Evolutionary conservation across 257 asterid species (phyloP), one percentile per base, ranked within the genome.

Genomic region (Nicotiana sylvestris): DNA sequence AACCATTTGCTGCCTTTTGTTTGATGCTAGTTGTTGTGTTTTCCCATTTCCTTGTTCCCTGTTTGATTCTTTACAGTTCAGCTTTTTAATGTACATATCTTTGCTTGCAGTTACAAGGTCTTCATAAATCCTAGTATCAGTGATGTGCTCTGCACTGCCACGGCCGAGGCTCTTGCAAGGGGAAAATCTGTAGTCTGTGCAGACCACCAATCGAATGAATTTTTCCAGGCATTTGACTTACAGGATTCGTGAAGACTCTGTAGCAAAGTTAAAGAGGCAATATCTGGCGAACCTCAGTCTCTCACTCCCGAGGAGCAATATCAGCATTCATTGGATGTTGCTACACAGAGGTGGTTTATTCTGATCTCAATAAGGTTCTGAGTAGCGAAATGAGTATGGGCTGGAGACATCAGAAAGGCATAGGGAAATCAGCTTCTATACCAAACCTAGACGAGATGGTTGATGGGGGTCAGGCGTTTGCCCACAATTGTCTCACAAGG

Each of bases 161-260:
- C 98, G 56, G 96, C 97, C 0, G 98, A 96, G 90, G 98, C 98
- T 78, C 97, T 96, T 18, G 97, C 98, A 9, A 96, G 92, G 98
- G 96, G 98, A 7, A 96, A 94, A 83, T 89, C 91, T 13, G 98
- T 5, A 37, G 43, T 1, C 1, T 37, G 43, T 37, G 43, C 43
- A 37, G 97, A 94, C 85, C 98, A 94, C 87, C 97, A 97, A 21
- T 96, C 94, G 8, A 93, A 94, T 55, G 98, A 90, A 81, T 96
- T 94, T 90, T 94, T 96, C 94, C 84, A 92, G 87, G 89, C 87
- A 80, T 96, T 92, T 88, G 85, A 93, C 95, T 7, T 94, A 90
- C 91, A 92, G 83, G 77, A 87, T 90, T 4, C 91, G 96, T 0
- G 98, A 93, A 86, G 99, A 94, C 84, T 92, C 93, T 84, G 93